Evolutionary conservation across 192 early-diverging fungal genomes (phyloP).

Genomic region (Diversispora eburnea): DNA sequence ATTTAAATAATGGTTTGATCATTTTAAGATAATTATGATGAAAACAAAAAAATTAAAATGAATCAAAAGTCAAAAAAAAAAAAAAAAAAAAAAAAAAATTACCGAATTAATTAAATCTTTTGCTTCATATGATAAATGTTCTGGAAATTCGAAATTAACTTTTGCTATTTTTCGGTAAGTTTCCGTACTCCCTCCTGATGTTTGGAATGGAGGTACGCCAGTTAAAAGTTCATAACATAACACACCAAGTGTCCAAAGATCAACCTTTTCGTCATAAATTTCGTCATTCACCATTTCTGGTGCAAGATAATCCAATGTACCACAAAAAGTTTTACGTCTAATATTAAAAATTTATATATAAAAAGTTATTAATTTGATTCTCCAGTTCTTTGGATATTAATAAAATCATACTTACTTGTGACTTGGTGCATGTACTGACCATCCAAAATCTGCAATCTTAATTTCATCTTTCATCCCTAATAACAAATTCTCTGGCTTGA

Average conservation of each 20-base stretch:
- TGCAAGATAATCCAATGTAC: slow-evolving; percentile 92
- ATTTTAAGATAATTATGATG: neutral
- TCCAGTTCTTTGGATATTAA: neutral
- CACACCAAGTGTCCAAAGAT: slow-evolving; percentile 91
- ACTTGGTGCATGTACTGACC: slow-evolving; percentile 86
- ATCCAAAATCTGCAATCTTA: slow-evolving; percentile 97
- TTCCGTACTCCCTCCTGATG: slow-evolving; percentile 38
- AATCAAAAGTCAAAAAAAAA: neutral
- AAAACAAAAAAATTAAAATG: neutral
- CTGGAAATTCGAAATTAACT: slow-evolving; percentile 79
- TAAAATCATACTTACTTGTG: slow-evolving; percentile 41
- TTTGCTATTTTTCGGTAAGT: slow-evolving; percentile 82
- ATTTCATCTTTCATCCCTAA: slow-evolving; percentile 83
- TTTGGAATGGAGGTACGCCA: slow-evolving; percentile 81
- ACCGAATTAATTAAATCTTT: slow-evolving; percentile 81
- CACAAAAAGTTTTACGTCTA: slow-evolving; percentile 79
- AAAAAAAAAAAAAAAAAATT: slow-evolving; percentile 9
- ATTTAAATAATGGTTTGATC: neutral
- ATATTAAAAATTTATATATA: neutral
- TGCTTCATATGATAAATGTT: slow-evolving; percentile 72
- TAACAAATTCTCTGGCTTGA: slow-evolving; percentile 95
- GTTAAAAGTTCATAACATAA: slow-evolving; percentile 90
- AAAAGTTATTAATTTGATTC: neutral
- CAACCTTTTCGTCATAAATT: slow-evolving; percentile 75
- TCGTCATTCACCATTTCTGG: slow-evolving; percentile 94